A percentile compares a stretch with the other conserved stretches of the same genome.
Evolutionary conservation across 2,329 filamentous ascomycete genomes (phyloP).

Genomic region (Epichloe baconii): DNA sequence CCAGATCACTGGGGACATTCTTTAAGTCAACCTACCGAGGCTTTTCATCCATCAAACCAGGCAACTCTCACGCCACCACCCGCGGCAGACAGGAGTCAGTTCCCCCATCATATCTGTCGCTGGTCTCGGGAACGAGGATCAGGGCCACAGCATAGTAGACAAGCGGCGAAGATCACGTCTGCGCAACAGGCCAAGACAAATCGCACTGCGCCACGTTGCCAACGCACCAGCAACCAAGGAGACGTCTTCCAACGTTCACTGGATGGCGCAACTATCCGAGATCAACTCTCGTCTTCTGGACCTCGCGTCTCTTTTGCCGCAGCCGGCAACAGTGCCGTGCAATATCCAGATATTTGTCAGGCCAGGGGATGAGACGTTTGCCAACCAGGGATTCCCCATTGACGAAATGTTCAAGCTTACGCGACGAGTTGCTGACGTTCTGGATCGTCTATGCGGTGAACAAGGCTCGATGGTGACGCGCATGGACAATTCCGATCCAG

Average conservation of each 20-base stretch:
- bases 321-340: conserved; percentile 12
- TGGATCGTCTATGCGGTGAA: conserved; percentile 15
- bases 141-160: conserved; percentile 5
- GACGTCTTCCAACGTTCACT: conserved; percentile 14
- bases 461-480: conserved; percentile 5
- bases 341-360: conserved; percentile 7
- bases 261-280: conserved; percentile 27
- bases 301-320: conserved; percentile 21
- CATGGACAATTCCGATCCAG: conserved; percentile 20
- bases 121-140: not conserved
- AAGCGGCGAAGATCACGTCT: conserved; percentile 13
- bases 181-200: conserved; percentile 19
- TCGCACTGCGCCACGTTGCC: conserved; percentile 16
- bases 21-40: conserved; percentile 5
- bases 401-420: conserved; percentile 29
- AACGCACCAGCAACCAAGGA: conserved; percentile 11
- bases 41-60: conserved; percentile 2
- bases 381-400: conserved; percentile 22
- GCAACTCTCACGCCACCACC: not conserved
- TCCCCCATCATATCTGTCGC: not conserved
- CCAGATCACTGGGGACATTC: conserved; percentile 14
- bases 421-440: conserved; percentile 21
- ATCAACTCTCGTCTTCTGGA: conserved; percentile 25
- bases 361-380: conserved; percentile 10
- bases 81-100: not conserved